These are phyloP conservation scores for Biscogniauxia mediterranea DNA, from an alignment of 2,329 filamentous ascomycete genomes.

Conservation along the genomic window DNA sequence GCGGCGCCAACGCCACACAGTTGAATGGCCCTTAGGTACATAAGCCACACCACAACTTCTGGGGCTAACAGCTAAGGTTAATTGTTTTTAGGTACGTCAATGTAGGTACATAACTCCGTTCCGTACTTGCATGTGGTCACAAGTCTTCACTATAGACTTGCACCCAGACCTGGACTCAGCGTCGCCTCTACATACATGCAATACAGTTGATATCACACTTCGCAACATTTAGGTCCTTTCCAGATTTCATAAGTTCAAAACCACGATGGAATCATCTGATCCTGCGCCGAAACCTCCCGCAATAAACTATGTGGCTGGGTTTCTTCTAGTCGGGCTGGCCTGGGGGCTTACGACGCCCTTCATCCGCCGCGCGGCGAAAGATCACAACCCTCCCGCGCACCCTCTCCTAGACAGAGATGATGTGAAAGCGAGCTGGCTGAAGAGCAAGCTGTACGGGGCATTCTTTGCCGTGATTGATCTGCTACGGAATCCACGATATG, in stretches of 20 bases:
- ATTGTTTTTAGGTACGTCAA: too few relatives aligned
- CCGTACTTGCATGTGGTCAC: too few relatives aligned
- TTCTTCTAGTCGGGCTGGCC: slow-evolving; percentile 84
- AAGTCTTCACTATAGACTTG: too few relatives aligned
- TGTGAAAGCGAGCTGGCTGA: slow-evolving; percentile 58
- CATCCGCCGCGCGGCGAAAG: slow-evolving; percentile 80
- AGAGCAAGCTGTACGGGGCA: slow-evolving; percentile 59
- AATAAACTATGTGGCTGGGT: slow-evolving; percentile 83
- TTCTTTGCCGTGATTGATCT: slow-evolving; percentile 77
- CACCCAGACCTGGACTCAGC: not conserved
- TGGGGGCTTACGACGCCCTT: slow-evolving; percentile 94
- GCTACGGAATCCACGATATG: slow-evolving; percentile 77
- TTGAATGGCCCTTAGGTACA: too few relatives aligned
- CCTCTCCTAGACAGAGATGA: slow-evolving; percentile 50
- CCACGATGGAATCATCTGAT: slow-evolving; percentile 24
- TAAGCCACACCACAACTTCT: not conserved
- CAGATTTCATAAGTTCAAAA: not conserved
- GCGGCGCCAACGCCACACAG: not conserved
- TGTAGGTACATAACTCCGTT: too few relatives aligned
- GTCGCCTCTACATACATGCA: not conserved
- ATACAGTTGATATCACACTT: not conserved
- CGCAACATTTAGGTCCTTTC: not conserved
- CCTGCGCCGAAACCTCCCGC: slow-evolving; percentile 44
- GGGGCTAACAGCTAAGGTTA: not conserved
- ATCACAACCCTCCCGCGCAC: slow-evolving; percentile 65